Base-by-base conservation (phyloP, 768 basidiomycete genomes). In the Psilocybe cubensis region DNA sequence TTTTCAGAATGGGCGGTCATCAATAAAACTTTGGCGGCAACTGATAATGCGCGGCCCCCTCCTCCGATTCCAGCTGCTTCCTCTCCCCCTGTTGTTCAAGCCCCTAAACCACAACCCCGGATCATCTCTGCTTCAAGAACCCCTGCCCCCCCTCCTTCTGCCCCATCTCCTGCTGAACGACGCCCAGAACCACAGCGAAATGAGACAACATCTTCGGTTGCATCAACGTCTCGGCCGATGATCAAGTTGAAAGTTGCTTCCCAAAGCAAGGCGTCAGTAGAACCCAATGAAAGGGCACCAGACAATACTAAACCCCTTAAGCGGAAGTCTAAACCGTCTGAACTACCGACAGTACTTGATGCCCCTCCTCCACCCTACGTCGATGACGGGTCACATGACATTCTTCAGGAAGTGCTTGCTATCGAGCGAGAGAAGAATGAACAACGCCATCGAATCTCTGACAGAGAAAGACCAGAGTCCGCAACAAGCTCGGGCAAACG, bases 1-100 rank as follows among this genome's bases (percentile, higher is more conserved):
- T 27, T n/a, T 35, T 42, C 57, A 96, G 94, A 89, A 72, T 98
- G 96, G 96, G 76, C 82, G 11, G 86, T 91, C 48, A 91, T 92
- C 70, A 89, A 88, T 71, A 91, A 92, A 74, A 94, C 92, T 0
- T 75, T 94, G 14, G 88, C 91, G 70, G 80, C 79, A 35, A 85
- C 81, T 46, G 83, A 84, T 66, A 81, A 81, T 59, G 78, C 81
- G 0, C 78, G 77, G 27, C 40, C 59, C 29, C 59, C 65, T 27
- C 63, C 70, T 5, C 51, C 58, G 11, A 68, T 73, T 9, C 58
- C 70, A 10, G 5, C 45, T 50, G 40, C 40, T 12, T 5, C 55
- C 51, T 31, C 33, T 17, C 25, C 46, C 35, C 5, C 35, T 10
- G 35, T 38, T 38, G 57, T 72, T 8, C 52, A 58, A n/a, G 54